These are phyloP conservation scores for Nothophytophthora sp. DNA, from an alignment of 352 stramenopile genomes.

Conservation along the genomic window DNA sequence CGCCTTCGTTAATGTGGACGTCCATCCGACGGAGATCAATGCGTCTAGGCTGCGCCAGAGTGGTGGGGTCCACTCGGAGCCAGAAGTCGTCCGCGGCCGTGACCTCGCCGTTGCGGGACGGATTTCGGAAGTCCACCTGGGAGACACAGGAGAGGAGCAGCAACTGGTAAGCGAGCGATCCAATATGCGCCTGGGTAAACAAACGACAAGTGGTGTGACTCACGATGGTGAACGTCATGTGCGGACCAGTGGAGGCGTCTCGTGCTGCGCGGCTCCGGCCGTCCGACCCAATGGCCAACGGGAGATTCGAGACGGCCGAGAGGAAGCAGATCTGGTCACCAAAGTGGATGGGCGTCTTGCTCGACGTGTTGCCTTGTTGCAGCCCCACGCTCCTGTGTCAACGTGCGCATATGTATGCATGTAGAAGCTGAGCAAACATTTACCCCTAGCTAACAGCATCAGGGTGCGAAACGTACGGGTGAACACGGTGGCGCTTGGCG, in stretches of 20 bases:
- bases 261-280: conserved; percentile 28
- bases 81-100: conserved; percentile 51
- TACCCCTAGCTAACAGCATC: no score
- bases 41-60: conserved; percentile 10
- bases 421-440: no score
- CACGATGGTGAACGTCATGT: conserved; percentile 73
- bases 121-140: conserved; percentile 57
- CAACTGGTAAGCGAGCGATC: no score
- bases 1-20: background rate
- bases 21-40: conserved; percentile 3
- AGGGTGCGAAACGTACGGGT: conserved; percentile 30
- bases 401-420: background rate
- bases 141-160: no score
- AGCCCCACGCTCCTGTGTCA: conserved; percentile 26
- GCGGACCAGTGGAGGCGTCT: conserved; percentile 29
- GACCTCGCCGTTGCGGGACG: conserved; percentile 42
- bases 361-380: conserved; percentile 48
- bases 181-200: no score
- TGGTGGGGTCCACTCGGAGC: conserved; percentile 42
- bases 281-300: conserved; percentile 46
- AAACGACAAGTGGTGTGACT: conserved; percentile 3
- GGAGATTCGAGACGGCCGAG: conserved; percentile 41
- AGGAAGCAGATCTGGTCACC: conserved; percentile 66
- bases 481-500: conserved; percentile 14
- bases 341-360: conserved; percentile 51